A percentile compares a stretch with the other conserved stretches of the same genome.
Evolutionary conservation across 1,139 yeast species (phyloP).

Genomic region (Yamadazyma spencermartinsiae): DNA sequence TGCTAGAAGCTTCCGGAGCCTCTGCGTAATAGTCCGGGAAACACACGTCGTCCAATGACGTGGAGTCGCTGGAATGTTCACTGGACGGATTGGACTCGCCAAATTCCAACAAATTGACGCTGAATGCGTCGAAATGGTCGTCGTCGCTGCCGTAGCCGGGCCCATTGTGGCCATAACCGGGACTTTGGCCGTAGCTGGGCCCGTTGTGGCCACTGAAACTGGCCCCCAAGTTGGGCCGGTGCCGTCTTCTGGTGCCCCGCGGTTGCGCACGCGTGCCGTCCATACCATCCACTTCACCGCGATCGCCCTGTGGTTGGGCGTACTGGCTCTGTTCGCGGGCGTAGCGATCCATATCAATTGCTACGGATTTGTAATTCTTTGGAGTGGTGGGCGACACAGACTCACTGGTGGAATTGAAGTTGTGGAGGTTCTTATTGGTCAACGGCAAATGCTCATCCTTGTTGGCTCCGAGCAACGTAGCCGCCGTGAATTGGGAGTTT

Average conservation of each 20-base stretch:
- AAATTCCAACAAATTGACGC: slow-evolving; percentile 39
- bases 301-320: slow-evolving; percentile 13
- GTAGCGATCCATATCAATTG: slow-evolving; percentile 35
- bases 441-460: slow-evolving; percentile 28
- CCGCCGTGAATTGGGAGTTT: slow-evolving; percentile 13
- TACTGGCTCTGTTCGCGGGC: slow-evolving; percentile 36
- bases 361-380: slow-evolving; percentile 13
- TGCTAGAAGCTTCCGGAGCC: slow-evolving; percentile 18
- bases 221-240: slow-evolving; percentile 14
- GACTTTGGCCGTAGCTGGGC: slow-evolving; percentile 6
- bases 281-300: not conserved
- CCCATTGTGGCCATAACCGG: not conserved
- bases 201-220: not conserved
- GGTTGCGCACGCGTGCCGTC: not conserved
- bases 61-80: slow-evolving; percentile 68
- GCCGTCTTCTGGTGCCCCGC: slow-evolving; percentile 4
- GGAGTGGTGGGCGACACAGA: slow-evolving; percentile 15
- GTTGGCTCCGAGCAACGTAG: slow-evolving; percentile 2
- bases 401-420: slow-evolving; percentile 14
- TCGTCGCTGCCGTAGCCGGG: slow-evolving; percentile 8
- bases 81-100: slow-evolving; percentile 71
- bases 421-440: slow-evolving; percentile 39
- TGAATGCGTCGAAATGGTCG: slow-evolving; percentile 20
- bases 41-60: slow-evolving; percentile 86
- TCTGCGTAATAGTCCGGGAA: slow-evolving; percentile 56